phyloP scores from a whole-genome alignment of 805 yeast genomes.

The Cyberlindnera xylosilytica region DNA sequence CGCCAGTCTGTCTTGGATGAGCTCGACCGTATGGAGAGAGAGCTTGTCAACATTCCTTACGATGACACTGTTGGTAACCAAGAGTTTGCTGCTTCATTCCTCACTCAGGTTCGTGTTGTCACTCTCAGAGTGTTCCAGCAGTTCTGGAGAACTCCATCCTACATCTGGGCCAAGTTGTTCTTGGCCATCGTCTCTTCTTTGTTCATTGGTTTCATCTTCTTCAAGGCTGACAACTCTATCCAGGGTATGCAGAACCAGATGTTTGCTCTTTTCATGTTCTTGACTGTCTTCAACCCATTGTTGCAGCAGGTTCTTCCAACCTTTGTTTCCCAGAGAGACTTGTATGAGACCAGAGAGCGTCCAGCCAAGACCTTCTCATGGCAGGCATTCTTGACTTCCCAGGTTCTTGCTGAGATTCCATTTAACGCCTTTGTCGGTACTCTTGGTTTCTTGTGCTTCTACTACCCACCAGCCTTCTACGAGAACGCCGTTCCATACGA shows the following conservation, averaged over 20 bases:
- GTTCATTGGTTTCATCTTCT: slow-evolving; percentile 74
- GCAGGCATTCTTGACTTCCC: slow-evolving; percentile 59
- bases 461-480: slow-evolving; percentile 67
- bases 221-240: slow-evolving; percentile 57
- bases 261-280: slow-evolving; percentile 71
- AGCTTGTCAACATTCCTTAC: slow-evolving; percentile 39
- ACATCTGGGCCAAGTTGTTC: slow-evolving; percentile 55
- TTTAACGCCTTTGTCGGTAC: slow-evolving; percentile 63
- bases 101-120: slow-evolving; percentile 43
- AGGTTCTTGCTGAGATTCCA: slow-evolving; percentile 63
- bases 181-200: slow-evolving; percentile 54
- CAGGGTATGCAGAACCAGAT: slow-evolving; percentile 82
- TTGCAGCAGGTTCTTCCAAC: slow-evolving; percentile 63
- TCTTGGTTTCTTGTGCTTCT: slow-evolving; percentile 57
- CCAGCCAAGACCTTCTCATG: slow-evolving; percentile 71
- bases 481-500: slow-evolving; percentile 9
- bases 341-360: slow-evolving; percentile 71
- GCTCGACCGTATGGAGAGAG: slow-evolving; percentile 61
- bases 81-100: slow-evolving; percentile 43
- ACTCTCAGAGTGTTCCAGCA: slow-evolving; percentile 57
- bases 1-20: slow-evolving; percentile 55
- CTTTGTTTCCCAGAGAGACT: slow-evolving; percentile 57
- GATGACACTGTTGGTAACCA: slow-evolving; percentile 32
- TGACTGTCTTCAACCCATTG: slow-evolving; percentile 52
- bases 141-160: slow-evolving; percentile 64